Evolutionary conservation across 495 filamentous ascomycete genomes (phyloP).

Genomic region (Physcia stellaris): DNA sequence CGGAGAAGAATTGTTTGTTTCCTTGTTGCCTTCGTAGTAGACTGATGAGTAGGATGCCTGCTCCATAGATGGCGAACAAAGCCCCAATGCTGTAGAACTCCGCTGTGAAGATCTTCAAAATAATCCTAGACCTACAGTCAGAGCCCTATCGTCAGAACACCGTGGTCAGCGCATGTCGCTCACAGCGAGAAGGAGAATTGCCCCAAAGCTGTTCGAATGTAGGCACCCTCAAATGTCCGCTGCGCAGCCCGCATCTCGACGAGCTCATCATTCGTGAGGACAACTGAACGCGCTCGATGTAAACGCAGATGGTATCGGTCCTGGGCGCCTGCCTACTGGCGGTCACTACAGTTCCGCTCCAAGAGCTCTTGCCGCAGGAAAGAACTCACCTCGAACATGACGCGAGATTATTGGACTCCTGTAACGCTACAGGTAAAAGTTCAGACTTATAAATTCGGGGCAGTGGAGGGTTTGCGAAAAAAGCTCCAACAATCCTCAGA

Average conservation of each 20-base stretch:
- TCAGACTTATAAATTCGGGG: too few species aligned
- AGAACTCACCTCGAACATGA: too few species aligned
- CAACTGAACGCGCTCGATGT: constrained; percentile 73
- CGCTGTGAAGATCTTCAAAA: constrained; percentile 89
- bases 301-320: constrained; percentile 48
- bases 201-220: constrained; percentile 82
- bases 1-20: constrained; percentile 84
- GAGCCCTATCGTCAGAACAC: too few species aligned
- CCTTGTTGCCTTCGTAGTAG: constrained; percentile 76
- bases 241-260: constrained; percentile 91
- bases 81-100: constrained; percentile 93
- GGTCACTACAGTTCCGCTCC: constrained; percentile 1
- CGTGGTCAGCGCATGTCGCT: too few species aligned
- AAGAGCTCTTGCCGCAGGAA: too few species aligned
- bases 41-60: constrained; percentile 66
- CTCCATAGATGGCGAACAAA: constrained; percentile 81
- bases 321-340: constrained; percentile 27
- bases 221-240: constrained; percentile 93
- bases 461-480: too few species aligned
- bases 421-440: too few species aligned
- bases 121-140: constrained; percentile 28
- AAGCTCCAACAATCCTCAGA: too few species aligned
- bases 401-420: too few species aligned
- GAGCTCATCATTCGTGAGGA: constrained; percentile 70
- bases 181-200: constrained; percentile 91